Base-by-base conservation (phyloP, 2,329 filamentous ascomycete species). In the Sarocladium oryzae region DNA sequence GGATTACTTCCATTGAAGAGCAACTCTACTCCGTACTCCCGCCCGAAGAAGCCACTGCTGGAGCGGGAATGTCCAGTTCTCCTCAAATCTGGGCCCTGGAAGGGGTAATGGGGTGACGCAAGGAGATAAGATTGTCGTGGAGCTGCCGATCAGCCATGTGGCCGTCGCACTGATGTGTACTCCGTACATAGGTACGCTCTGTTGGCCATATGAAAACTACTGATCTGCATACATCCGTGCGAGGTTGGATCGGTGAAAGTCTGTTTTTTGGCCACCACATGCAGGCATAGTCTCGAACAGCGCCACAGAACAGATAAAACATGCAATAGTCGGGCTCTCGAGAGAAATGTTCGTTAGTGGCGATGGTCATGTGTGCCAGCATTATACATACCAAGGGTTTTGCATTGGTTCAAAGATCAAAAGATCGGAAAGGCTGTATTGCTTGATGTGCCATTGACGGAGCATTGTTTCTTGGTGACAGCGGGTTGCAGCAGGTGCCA, bases 401-500 rank as follows among this genome's bases (percentile, higher is more conserved):
- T n/a, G n/a, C n/a, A n/a, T n/a, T n/a, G n/a, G n/a, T n/a, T n/a
- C n/a, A n/a, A n/a, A n/a, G n/a, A n/a, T n/a, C n/a, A n/a, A n/a
- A n/a, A n/a, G n/a, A n/a, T n/a, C n/a, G n/a, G n/a, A n/a, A n/a
- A n/a, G n/a, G n/a, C n/a, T n/a, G n/a, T n/a, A n/a, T n/a, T n/a
- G n/a, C n/a, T n/a, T n/a, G n/a, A n/a, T 30, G 28, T 7, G 28
- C 7, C 28, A 13, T 30, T 30, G 13, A 30, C 7, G 28, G 7
- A 30, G 13, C 7, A 30, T 7, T 7, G 28, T 13, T 21, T n/a
- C 16, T n/a, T 5, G 21, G 36, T 40, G 36, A 40, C 36, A 40
- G 36, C 36, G 36, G 36, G 11, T 40, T n/a, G 16, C 8, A 40
- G 36, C n/a, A 21, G 33, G 33, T 48, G 43, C 43, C 43, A 48